Evolutionary conservation across 257 asterid species (phyloP).

Genomic region (Pogostemon cablin): DNA sequence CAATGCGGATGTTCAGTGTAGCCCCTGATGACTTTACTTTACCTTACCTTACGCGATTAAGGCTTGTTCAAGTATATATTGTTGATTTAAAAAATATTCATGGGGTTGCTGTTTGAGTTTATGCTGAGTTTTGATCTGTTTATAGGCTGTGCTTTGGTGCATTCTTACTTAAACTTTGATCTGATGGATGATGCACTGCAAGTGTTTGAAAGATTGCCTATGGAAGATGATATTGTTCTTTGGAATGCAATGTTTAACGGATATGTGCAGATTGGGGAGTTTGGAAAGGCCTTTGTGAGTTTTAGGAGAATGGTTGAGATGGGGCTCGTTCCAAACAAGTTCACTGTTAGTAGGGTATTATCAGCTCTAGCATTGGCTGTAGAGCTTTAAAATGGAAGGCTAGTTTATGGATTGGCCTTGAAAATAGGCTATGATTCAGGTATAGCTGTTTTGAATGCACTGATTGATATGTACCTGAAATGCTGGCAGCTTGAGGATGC

Average conservation of each 20-base stretch:
- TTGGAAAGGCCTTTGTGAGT: slow-evolving; percentile 45
- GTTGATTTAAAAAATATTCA: slow-evolving; percentile 53
- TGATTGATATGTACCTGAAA: slow-evolving; percentile 90
- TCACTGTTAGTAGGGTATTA: slow-evolving; percentile 63
- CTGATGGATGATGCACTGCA: slow-evolving; percentile 53
- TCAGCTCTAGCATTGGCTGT: slow-evolving; percentile 68
- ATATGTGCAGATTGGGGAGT: slow-evolving; percentile 55
- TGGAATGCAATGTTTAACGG: slow-evolving; percentile 93
- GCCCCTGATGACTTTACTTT: slow-evolving; percentile 77
- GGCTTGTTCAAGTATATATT: slow-evolving; percentile 53
- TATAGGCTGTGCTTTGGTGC: slow-evolving; percentile 74
- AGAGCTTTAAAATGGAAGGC: slow-evolving; percentile 54
- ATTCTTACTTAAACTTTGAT: slow-evolving; percentile 55
- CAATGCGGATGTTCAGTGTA: slow-evolving; percentile 59
- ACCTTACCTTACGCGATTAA: no score
- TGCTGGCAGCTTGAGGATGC: slow-evolving; percentile 63
- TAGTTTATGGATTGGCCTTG: slow-evolving; percentile 55
- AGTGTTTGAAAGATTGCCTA: slow-evolving; percentile 70
- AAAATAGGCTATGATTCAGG: slow-evolving; percentile 57
- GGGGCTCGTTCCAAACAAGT: slow-evolving; percentile 53
- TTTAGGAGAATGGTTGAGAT: slow-evolving; percentile 60
- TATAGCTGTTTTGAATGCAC: slow-evolving; percentile 61
- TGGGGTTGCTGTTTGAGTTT: slow-evolving; percentile 54
- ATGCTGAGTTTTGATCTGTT: slow-evolving; percentile 63
- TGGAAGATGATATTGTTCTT: slow-evolving; percentile 60